Percentiles rank a stretch among this genome's conserved stretches.
Evolutionary conservation across 257 asterid genomes (phyloP).

Genomic region (Jasminum sambac): DNA sequence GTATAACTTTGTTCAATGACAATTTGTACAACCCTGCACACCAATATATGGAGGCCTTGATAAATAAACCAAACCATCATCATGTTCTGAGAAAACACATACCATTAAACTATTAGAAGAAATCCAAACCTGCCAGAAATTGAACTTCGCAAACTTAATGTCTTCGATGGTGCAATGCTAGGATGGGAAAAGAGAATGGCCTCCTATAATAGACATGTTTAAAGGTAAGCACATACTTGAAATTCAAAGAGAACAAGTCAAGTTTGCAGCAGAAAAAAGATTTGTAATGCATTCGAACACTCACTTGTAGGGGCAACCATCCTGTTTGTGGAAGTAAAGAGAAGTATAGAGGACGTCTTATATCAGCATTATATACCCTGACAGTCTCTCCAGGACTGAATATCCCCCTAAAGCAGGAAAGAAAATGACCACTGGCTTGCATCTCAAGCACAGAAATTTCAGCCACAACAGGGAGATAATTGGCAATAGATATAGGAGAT

Average conservation of each 20-base stretch:
- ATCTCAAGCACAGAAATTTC: constrained; percentile 91
- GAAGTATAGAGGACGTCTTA: constrained; percentile 73
- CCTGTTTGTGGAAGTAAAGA: constrained; percentile 95
- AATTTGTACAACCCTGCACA: constrained; percentile 81
- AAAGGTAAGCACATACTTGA: constrained; percentile 25
- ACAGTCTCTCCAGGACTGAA: constrained; percentile 76
- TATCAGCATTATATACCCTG: constrained; percentile 75
- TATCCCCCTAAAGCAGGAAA: constrained; percentile 71
- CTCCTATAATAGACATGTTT: constrained; percentile 51
- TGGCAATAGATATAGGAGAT: constrained; percentile 72
- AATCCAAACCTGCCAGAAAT: constrained; percentile 86
- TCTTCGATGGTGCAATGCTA: constrained; percentile 58
- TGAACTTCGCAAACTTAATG: constrained; percentile 84
- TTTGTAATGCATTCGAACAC: constrained; percentile 24
- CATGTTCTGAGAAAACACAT: constrained; percentile 8
- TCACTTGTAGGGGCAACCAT: constrained; percentile 85
- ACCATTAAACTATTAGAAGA: constrained; percentile 13
- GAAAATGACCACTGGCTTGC: constrained; percentile 82
- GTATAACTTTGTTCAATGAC: constrained; percentile 73
- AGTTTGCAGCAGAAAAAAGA: constrained; percentile 3
- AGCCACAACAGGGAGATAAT: constrained; percentile 84
- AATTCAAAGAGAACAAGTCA: constrained; percentile 14
- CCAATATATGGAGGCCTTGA: constrained; percentile 11
- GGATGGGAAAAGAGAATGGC: constrained; percentile 87
- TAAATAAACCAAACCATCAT: constrained; percentile 13